Base-by-base conservation (phyloP, 768 basidiomycete species). In the Agaricus blazei region DNA sequence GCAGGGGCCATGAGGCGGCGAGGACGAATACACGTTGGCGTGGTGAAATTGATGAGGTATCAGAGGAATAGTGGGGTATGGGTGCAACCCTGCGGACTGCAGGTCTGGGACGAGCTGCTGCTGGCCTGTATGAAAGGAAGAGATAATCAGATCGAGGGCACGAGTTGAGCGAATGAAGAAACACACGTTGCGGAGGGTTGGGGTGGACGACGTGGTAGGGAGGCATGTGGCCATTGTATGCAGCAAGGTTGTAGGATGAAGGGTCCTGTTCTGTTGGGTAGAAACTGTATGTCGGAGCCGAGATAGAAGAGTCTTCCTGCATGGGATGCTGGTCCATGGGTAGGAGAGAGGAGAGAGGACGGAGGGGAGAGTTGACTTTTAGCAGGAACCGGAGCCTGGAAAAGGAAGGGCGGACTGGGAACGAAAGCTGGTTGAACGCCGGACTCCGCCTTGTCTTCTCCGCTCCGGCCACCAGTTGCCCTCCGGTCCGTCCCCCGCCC, bases 111-210 rank as follows among this genome's bases (percentile, higher is more conserved):
- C 77, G 60, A 86, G 75, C 28, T 52, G 51, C 15, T 52, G 51
- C 70, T 80, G 82, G 68, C 80, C 84, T 88, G 71, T 64, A 73
- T 64, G 75, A 65, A 72, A 75, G 71, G 73, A 72, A 67, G 71
- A 75, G 76, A 78, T 78, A 75, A 84, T 83, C 78, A 80, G 83
- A 85, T 83, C 52, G 52, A 28, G 76, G 74, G 76, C 81, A 85
- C 77, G 82, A 71, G 80, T 74, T 72, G 73, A 71, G 70, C 66
- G 63, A 62, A 51, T 71, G 73, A 72, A 72, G 69, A 67, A 67
- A 88, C 87, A 78, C 85, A 85, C 88, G 88, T 75, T 87, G 73
- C 75, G 80, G 81, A 70, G 81, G 77, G 71, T 74, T 78, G 68
- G 82, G 79, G 63, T 74, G 77, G 67, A 79, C 75, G 51, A 75